phyloP scores from a whole-genome alignment of 495 filamentous ascomycete species.

The Penicillium desertorum region DNA sequence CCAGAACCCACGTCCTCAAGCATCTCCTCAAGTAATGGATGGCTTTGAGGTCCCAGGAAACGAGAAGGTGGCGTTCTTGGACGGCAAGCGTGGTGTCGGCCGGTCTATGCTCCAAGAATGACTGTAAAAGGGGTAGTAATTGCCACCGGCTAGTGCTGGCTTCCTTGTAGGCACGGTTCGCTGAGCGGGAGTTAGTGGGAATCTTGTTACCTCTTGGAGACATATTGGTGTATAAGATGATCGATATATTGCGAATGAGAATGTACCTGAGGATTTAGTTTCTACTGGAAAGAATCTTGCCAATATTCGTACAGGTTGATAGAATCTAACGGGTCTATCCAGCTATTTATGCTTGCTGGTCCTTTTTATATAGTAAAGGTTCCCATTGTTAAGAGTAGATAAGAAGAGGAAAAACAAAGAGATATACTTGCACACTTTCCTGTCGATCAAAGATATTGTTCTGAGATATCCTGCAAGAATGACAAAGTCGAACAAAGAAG shows the following conservation, averaged over 20 bases:
- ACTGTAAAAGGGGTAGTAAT: not conserved
- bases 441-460: not conserved
- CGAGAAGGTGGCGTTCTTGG: not conserved
- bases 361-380: not conserved
- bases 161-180: not conserved
- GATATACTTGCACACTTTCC: not conserved
- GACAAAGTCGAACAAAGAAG: not conserved
- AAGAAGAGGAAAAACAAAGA: not conserved
- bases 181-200: not conserved
- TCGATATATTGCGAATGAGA: not conserved
- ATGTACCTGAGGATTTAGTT: not conserved
- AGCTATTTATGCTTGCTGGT: not conserved
- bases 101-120: not conserved
- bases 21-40: not conserved
- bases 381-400: not conserved
- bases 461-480: not conserved
- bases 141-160: conserved; percentile 8
- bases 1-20: conserved; percentile 1
- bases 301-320: not conserved
- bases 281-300: not conserved
- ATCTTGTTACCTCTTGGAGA: not conserved
- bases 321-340: not conserved
- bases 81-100: not conserved
- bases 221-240: not conserved
- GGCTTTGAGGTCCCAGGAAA: conserved; percentile 11